Evolutionary conservation across 306 rosid species (phyloP).

Genomic region (Quercus bicolor): DNA sequence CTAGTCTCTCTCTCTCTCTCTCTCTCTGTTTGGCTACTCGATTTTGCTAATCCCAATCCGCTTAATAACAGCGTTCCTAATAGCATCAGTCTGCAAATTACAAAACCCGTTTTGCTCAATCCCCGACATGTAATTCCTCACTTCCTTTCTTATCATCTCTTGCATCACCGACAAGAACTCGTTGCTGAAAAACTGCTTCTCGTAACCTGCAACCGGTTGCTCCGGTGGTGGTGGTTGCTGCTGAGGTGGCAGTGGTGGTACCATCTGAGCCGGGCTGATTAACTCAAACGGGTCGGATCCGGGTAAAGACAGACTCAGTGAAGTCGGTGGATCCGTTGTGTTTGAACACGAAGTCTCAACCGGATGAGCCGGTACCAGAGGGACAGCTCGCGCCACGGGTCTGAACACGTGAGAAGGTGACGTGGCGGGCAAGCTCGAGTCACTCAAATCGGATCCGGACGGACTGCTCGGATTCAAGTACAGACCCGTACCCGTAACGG

Average conservation of each 20-base stretch:
- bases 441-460: slow-evolving; percentile 74
- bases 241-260: neutral
- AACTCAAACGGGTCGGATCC: slow-evolving; percentile 37
- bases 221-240: neutral
- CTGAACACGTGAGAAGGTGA: slow-evolving; percentile 29
- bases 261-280: slow-evolving; percentile 1
- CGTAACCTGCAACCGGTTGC: slow-evolving; percentile 13
- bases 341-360: slow-evolving; percentile 27
- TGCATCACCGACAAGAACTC: slow-evolving; percentile 71
- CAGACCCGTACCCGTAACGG: slow-evolving; percentile 16
- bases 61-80: slow-evolving; percentile 55
- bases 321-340: slow-evolving; percentile 58
- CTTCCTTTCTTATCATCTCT: slow-evolving; percentile 79
- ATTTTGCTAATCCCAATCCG: slow-evolving; percentile 55
- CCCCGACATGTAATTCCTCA: slow-evolving; percentile 72
- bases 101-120: slow-evolving; percentile 53
- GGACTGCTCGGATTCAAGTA: slow-evolving; percentile 57
- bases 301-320: slow-evolving; percentile 61
- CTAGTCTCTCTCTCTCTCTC: no score
- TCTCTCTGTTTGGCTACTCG: slow-evolving; percentile 28
- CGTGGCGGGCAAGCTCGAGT: slow-evolving; percentile 44
- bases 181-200: slow-evolving; percentile 50
- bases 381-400: slow-evolving; percentile 13
- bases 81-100: slow-evolving; percentile 46
- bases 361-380: slow-evolving; percentile 13